These are phyloP conservation scores for Lipomyces yamanashiensis DNA, from an alignment of 805 yeast genomes.

Conservation along the genomic window DNA sequence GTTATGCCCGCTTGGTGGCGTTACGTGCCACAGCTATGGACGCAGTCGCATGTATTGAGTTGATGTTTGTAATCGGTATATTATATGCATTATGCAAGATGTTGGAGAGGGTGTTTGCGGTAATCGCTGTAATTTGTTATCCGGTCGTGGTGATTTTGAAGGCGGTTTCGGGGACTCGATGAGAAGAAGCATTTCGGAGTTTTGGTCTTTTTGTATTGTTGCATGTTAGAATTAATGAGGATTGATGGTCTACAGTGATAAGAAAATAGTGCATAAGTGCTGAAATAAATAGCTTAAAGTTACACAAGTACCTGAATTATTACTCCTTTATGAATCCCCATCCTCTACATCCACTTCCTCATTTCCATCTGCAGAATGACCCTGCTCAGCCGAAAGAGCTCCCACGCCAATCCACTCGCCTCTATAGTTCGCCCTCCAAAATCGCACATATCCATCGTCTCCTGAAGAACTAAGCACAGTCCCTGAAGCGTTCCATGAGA, in stretches of 20 bases:
- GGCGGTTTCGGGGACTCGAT: slow-evolving; percentile 1
- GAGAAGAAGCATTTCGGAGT: not conserved
- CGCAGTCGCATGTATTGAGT: slow-evolving; percentile 8
- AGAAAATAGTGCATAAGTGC: not conserved
- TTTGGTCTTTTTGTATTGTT: not conserved
- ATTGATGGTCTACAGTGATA: not conserved
- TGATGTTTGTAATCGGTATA: slow-evolving; percentile 11
- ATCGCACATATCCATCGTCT: slow-evolving; percentile 87
- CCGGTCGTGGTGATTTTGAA: slow-evolving; percentile 20
- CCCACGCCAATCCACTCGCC: slow-evolving; percentile 92
- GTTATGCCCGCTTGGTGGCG: slow-evolving; percentile 1
- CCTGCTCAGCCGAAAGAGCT: slow-evolving; percentile 66
- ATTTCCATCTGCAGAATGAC: slow-evolving; percentile 2
- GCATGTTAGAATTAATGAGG: not conserved
- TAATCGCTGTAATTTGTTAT: slow-evolving; percentile 16
- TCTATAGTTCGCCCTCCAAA: slow-evolving; percentile 88
- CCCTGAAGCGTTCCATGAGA: slow-evolving; percentile 93
- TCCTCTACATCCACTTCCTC: slow-evolving; percentile 10
- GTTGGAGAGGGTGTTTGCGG: slow-evolving; percentile 5
- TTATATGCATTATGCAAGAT: slow-evolving; percentile 4
- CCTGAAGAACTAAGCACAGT: slow-evolving; percentile 92
- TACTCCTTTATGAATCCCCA: not conserved
- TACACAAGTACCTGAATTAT: not conserved
- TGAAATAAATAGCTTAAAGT: not conserved
- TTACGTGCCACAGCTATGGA: slow-evolving; percentile 22